Conservation (phyloP, 208 protist species). For the Angomonas ambiguus region DNA sequence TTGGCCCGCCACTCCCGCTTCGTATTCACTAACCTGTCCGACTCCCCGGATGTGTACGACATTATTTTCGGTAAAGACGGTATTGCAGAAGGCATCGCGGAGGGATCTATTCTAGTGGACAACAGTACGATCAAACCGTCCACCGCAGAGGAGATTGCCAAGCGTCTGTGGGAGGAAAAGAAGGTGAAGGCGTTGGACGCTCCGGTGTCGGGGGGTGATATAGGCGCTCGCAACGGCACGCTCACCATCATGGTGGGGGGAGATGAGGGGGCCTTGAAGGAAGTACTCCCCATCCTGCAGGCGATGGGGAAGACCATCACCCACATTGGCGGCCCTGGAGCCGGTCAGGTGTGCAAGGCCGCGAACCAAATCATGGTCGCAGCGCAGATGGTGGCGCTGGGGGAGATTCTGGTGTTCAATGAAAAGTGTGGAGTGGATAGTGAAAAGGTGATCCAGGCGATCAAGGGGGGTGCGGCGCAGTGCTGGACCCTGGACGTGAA, state of each 20-base stretch:
- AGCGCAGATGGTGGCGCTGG: constrained; percentile 92
- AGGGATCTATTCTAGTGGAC: constrained; percentile 86
- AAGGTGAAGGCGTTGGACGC: constrained; percentile 87
- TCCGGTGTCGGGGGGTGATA: constrained; percentile 93
- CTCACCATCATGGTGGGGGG: constrained; percentile 96
- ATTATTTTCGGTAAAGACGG: constrained; percentile 85
- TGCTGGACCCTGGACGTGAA: constrained; percentile 93
- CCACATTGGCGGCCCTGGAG: constrained; percentile 81
- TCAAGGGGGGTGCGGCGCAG: constrained; percentile 89
- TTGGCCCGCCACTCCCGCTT: constrained; percentile 80
- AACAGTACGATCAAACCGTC: constrained; percentile 95
- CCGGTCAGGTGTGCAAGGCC: constrained; percentile 95
- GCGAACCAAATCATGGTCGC: constrained; percentile 96
- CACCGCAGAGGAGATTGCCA: constrained; percentile 82
- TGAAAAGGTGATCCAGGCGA: constrained; percentile 77
- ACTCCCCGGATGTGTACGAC: constrained; percentile 83
- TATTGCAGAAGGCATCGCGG: constrained; percentile 66
- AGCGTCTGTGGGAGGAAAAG: constrained; percentile 65
- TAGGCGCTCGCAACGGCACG: constrained; percentile 90
- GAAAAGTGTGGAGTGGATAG: constrained; percentile 89
- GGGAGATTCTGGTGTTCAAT: constrained; percentile 92
- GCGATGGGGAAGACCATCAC: constrained; percentile 84
- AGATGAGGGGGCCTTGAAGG: constrained; percentile 60
- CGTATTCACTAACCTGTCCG: constrained; percentile 92
- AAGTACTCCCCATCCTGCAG: constrained; percentile 69